Conservation (phyloP, 345 rosid species). For the Rhizophora apiculata region DNA sequence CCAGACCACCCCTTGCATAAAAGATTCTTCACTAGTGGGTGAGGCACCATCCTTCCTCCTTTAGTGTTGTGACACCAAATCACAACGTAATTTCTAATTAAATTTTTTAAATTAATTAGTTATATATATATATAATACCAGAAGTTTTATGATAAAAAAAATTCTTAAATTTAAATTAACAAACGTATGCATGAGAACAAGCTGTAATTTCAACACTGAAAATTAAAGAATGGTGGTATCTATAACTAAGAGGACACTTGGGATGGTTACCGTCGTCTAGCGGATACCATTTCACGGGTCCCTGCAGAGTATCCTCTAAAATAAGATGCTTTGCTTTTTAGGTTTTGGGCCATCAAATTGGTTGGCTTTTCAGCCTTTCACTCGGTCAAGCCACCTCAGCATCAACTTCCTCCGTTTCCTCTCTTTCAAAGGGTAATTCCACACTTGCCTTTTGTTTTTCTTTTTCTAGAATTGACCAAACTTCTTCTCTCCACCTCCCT, state of each 20-base stretch:
- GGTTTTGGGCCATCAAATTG: constrained; percentile 13
- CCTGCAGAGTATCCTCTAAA: constrained; percentile 6
- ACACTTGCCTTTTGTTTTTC: constrained; percentile 14
- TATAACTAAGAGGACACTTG: too few relatives aligned
- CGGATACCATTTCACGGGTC: constrained; percentile 16
- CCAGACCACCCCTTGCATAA: not conserved
- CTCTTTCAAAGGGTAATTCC: constrained; percentile 23
- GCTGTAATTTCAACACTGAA: too few relatives aligned
- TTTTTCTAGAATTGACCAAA: constrained; percentile 27
- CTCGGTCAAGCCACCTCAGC: constrained; percentile 19
- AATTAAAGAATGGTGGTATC: too few relatives aligned
- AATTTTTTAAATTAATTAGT: too few relatives aligned
- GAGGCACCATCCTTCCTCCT: not conserved
- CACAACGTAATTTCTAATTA: too few relatives aligned
- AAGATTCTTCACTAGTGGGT: constrained; percentile 11
- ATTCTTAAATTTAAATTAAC: too few relatives aligned
- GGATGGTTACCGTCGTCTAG: too few relatives aligned
- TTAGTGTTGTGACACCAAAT: too few relatives aligned
- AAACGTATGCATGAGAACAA: too few relatives aligned
- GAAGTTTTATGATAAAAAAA: too few relatives aligned
- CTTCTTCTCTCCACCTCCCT: not conserved
- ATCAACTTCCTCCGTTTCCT: not conserved
- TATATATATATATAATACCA: too few relatives aligned
- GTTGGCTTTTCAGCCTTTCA: constrained; percentile 16
- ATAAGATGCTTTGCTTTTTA: constrained; percentile 23